Percentiles rank a stretch among this genome's conserved stretches.
These are phyloP conservation scores for Mycena sanguinolenta DNA, from an alignment of 768 basidiomycete genomes.

Conservation along the genomic window DNA sequence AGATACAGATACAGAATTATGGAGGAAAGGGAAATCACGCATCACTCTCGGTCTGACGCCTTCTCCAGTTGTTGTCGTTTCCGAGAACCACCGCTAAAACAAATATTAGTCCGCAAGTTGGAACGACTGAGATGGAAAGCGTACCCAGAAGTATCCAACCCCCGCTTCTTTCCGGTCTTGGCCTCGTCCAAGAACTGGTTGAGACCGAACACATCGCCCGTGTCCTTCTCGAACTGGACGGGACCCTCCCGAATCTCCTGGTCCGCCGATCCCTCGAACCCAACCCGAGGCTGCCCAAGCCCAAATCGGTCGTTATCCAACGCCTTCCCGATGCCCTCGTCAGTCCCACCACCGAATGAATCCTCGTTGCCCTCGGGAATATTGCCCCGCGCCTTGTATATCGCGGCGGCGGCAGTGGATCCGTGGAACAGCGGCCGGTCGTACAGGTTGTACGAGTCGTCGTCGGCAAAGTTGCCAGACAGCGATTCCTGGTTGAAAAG, in stretches of 20 bases:
- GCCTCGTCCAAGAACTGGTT: conserved; percentile 98
- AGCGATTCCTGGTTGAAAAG: conserved; percentile 97
- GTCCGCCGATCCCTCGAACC: conserved; percentile 92
- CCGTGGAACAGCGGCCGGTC: conserved; percentile 97
- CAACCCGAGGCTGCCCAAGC: conserved; percentile 84
- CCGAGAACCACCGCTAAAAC: conserved; percentile 59
- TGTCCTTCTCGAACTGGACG: conserved; percentile 99
- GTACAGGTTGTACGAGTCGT: conserved; percentile 95
- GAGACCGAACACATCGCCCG: conserved; percentile 95
- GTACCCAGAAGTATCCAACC: conserved; percentile 82
- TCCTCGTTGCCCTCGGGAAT: conserved; percentile 90
- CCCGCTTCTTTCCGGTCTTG: conserved; percentile 93
- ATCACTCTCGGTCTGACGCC: conserved; percentile 49
- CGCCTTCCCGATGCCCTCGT: conserved; percentile 92
- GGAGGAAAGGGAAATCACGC: background rate
- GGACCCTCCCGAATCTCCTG: conserved; percentile 92
- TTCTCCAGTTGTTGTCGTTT: conserved; percentile 70
- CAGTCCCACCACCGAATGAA: conserved; percentile 93
- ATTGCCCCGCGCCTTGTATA: conserved; percentile 95
- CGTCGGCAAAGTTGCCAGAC: conserved; percentile 84
- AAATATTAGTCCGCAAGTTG: conserved; percentile 13
- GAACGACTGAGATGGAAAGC: conserved; percentile 41
- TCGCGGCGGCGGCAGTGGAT: conserved; percentile 97
- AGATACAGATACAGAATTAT: conserved; percentile 20
- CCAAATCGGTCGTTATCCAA: conserved; percentile 95